Percentiles rank a stretch among this genome's conserved stretches.
These are phyloP conservation scores for Diaporthe citri DNA, from an alignment of 2,329 filamentous ascomycete species.

Conservation along the genomic window DNA sequence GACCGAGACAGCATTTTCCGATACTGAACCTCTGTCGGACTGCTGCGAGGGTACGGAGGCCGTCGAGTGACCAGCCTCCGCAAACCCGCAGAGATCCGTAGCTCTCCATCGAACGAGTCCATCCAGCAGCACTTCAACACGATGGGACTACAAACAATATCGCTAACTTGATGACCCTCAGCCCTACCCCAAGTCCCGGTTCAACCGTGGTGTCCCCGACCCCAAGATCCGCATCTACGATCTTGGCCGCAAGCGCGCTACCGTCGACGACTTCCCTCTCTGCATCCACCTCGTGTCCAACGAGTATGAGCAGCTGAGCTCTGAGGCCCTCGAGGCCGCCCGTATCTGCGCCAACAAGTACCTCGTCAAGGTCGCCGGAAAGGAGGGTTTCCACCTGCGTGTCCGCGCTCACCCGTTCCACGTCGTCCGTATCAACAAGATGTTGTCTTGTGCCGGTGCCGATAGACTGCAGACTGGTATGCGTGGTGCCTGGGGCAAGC, in stretches of 20 bases:
- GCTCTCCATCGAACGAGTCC: not conserved
- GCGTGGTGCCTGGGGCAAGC: constrained; percentile 99
- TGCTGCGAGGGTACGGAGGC: not conserved
- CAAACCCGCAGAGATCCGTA: constrained; percentile 19
- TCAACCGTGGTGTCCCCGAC: constrained; percentile 98
- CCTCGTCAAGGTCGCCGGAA: constrained; percentile 78
- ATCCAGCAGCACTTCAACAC: not conserved
- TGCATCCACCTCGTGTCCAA: constrained; percentile 99
- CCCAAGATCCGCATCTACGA: constrained; percentile 97
- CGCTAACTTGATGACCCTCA: constrained; percentile 72
- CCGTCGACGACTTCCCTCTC: constrained; percentile 99
- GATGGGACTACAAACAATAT: constrained; percentile 16
- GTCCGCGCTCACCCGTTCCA: constrained; percentile 98
- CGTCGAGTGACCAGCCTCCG: constrained; percentile 4
- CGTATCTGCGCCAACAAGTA: constrained; percentile 99
- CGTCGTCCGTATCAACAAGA: constrained; percentile 99
- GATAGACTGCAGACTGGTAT: constrained; percentile 99
- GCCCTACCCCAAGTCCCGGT: constrained; percentile 99
- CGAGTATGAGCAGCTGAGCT: constrained; percentile 99
- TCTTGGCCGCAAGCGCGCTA: constrained; percentile 97
- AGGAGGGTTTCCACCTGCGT: constrained; percentile 81
- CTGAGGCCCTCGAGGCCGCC: constrained; percentile 98
- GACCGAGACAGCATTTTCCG: not conserved
- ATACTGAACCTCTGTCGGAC: not conserved
- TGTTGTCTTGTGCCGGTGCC: constrained; percentile 99